Evolutionary conservation across 2,329 filamentous ascomycete species (phyloP).

Genomic region (Fusarium verticillioides): DNA sequence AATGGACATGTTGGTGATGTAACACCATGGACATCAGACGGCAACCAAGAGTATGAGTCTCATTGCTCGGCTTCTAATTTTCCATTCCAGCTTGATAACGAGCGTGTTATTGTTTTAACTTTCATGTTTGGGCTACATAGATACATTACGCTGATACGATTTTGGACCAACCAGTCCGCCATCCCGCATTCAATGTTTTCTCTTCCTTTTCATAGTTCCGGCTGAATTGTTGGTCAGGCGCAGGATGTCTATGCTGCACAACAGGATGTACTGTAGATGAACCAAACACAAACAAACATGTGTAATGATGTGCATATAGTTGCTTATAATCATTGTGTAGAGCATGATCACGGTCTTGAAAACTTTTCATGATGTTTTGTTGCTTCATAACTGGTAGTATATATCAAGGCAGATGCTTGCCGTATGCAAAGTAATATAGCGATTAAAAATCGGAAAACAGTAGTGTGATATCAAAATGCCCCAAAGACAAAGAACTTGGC

Average conservation of each 20-base stretch:
- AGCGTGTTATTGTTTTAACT: conserved; percentile 4
- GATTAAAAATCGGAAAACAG: conserved; percentile 17
- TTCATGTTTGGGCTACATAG: background rate
- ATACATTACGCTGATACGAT: conserved; percentile 7
- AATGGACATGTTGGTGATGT: background rate
- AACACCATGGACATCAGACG: background rate
- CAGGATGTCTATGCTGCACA: background rate
- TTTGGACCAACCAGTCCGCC: background rate
- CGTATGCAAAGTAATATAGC: conserved; percentile 1
- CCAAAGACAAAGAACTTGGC: conserved; percentile 15
- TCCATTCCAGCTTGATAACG: background rate
- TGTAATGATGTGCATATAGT: background rate
- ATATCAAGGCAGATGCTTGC: conserved; percentile 10
- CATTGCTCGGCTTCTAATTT: background rate
- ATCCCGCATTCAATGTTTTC: background rate
- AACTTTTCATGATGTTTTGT: conserved; percentile 7
- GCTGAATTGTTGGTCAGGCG: background rate
- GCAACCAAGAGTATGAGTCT: background rate
- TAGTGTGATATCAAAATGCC: conserved; percentile 35
- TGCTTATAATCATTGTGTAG: no score
- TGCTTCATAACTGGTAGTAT: background rate
- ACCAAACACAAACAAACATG: background rate
- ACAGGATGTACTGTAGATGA: background rate
- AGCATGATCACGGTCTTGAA: background rate
- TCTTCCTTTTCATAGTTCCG: background rate